These are phyloP conservation scores for Epichloe bromicola DNA, from an alignment of 2,329 filamentous ascomycete species.

Conservation along the genomic window DNA sequence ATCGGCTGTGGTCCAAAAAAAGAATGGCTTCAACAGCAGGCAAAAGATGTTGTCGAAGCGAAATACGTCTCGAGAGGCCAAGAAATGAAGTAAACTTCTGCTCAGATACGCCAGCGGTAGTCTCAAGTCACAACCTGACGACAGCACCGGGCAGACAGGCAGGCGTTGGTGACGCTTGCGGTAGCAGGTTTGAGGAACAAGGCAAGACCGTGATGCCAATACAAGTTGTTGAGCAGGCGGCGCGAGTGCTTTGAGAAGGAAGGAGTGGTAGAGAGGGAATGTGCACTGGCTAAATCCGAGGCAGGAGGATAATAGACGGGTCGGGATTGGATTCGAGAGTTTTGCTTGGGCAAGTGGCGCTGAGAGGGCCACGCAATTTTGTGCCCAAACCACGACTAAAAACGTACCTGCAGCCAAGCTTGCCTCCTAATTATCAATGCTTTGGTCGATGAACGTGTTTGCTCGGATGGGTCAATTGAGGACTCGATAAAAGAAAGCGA, in stretches of 20 bases:
- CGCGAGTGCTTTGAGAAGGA: background rate
- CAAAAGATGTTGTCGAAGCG: slow-evolving; percentile 12
- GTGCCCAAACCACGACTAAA: background rate
- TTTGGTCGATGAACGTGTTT: background rate
- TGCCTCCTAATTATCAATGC: background rate
- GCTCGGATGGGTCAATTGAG: background rate
- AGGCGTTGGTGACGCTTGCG: background rate
- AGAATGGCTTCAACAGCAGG: slow-evolving; percentile 5
- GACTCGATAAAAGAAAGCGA: slow-evolving; percentile 3
- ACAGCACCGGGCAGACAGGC: background rate
- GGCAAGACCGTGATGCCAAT: background rate
- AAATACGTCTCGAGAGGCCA: slow-evolving; percentile 1
- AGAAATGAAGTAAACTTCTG: slow-evolving; percentile 1
- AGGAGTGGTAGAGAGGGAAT: background rate
- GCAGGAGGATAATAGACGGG: background rate
- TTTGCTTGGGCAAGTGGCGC: background rate
- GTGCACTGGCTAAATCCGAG: background rate
- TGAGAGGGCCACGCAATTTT: background rate
- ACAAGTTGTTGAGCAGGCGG: background rate
- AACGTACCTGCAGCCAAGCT: slow-evolving; percentile 1
- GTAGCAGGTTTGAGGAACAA: background rate
- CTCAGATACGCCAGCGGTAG: background rate
- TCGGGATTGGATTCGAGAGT: background rate
- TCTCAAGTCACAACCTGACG: slow-evolving; percentile 4
- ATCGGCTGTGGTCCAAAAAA: slow-evolving; percentile 14